Conservation (phyloP, 495 filamentous ascomycete genomes). For the Neurospora sp. region DNA sequence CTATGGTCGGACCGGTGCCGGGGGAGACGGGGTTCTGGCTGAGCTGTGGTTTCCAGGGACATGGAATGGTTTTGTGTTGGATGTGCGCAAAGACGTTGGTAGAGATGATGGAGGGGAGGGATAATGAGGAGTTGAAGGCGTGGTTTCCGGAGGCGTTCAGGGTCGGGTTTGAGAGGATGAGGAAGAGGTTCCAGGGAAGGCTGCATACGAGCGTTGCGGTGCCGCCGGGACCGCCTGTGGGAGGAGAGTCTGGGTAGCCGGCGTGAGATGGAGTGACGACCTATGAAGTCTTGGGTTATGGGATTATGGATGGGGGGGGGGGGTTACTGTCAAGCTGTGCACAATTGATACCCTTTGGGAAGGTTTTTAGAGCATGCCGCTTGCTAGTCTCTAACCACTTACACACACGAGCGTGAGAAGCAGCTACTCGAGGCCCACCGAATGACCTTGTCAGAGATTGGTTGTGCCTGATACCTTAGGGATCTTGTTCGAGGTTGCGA, state of each 20-base stretch:
- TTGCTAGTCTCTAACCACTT: background rate
- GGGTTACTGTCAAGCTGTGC: no score
- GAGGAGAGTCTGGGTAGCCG: background rate
- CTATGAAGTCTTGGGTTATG: background rate
- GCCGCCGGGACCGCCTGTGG: background rate
- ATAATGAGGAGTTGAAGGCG: conserved; percentile 15
- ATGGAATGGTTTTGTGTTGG: conserved; percentile 51
- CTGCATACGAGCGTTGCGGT: conserved; percentile 8
- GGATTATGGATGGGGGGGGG: no score
- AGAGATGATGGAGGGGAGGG: conserved; percentile 36
- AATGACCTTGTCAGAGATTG: background rate
- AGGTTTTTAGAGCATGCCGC: background rate
- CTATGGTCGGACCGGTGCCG: conserved; percentile 42
- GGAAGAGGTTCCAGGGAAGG: conserved; percentile 33
- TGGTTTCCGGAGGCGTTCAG: conserved; percentile 47
- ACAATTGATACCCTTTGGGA: background rate
- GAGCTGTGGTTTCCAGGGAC: conserved; percentile 43
- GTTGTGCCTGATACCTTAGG: background rate
- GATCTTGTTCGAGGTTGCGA: background rate
- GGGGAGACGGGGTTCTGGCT: conserved; percentile 39
- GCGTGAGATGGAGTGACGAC: background rate
- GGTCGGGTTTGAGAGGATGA: conserved; percentile 34
- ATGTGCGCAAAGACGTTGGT: conserved; percentile 44
- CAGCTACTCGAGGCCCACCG: background rate
- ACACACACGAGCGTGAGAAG: background rate